Conservation (phyloP, 78 protist species). For the Cyanophora paradoxa region DNA sequence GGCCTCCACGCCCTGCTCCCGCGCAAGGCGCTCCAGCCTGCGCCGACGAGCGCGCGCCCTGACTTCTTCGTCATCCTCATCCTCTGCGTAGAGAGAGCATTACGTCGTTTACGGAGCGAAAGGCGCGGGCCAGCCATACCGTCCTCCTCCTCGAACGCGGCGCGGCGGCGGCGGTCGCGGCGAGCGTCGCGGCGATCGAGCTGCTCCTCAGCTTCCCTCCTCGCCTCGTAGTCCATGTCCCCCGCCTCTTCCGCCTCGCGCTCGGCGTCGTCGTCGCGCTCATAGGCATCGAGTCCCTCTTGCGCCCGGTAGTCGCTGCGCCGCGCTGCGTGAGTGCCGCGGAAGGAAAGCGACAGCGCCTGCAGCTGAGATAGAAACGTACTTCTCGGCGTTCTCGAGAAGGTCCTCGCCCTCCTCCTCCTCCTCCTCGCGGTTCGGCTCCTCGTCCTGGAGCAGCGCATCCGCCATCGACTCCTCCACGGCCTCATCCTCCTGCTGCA, state of each 20-base stretch:
- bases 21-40: neutral
- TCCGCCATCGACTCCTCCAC: too few relatives aligned
- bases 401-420: slow-evolving; percentile 18
- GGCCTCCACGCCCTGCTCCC: neutral
- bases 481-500: too few relatives aligned
- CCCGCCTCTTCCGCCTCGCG: slow-evolving; percentile 17
- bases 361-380: too few relatives aligned
- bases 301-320: slow-evolving; percentile 18
- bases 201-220: too few relatives aligned
- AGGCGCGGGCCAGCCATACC: neutral
- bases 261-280: slow-evolving; percentile 5
- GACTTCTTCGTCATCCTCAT: too few relatives aligned
- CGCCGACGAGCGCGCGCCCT: too few relatives aligned
- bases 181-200: too few relatives aligned
- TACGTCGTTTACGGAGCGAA: too few relatives aligned
- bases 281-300: slow-evolving; percentile 24
- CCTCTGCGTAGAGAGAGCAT: too few relatives aligned
- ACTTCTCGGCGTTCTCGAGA: neutral
- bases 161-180: slow-evolving; percentile 11
- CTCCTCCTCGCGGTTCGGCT: too few relatives aligned
- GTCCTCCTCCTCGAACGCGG: neutral
- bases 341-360: neutral
- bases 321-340: neutral
- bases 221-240: neutral
- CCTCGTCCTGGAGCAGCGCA: too few relatives aligned